These are phyloP conservation scores for Aphanomyces stellatus DNA, from an alignment of 352 stramenopile species.

Conservation along the genomic window DNA sequence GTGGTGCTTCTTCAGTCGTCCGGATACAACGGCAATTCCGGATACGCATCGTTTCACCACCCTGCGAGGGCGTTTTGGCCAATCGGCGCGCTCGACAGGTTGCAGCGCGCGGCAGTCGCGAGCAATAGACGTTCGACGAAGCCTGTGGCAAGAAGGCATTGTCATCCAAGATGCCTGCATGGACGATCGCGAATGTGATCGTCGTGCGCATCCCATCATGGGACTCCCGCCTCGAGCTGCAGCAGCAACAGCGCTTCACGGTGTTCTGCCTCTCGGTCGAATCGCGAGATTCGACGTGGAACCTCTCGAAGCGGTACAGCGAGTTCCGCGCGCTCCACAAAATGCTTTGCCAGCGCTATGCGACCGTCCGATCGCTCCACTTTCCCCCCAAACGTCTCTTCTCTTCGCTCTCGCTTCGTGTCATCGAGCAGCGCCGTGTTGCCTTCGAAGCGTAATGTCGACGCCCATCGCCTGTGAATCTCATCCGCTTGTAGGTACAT, in stretches of 20 bases:
- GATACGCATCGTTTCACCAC: no score
- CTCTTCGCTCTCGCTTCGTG: constrained; percentile 74
- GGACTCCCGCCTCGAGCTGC: constrained; percentile 14
- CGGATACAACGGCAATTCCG: no score
- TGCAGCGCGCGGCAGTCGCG: no score
- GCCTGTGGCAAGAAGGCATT: no score
- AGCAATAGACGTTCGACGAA: no score
- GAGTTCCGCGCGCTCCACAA: constrained; percentile 82
- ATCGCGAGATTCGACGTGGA: constrained; percentile 51
- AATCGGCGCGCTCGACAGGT: no score
- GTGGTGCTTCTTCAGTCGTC: no score
- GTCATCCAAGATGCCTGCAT: no score
- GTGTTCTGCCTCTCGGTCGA: constrained; percentile 72
- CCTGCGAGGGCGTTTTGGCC: no score
- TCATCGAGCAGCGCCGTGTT: constrained; percentile 78
- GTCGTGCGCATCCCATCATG: constrained; percentile 12
- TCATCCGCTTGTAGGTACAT: constrained; percentile 33
- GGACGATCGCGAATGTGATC: neutral
- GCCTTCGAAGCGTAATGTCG: constrained; percentile 45
- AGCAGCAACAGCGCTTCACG: constrained; percentile 43
- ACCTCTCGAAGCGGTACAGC: constrained; percentile 71
- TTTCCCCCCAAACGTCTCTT: constrained; percentile 85
- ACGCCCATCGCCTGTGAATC: neutral
- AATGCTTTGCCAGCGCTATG: constrained; percentile 64
- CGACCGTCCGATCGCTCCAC: constrained; percentile 67